phyloP scores from a whole-genome alignment of 75 land plant species.

The Chamaecyparis obtusa region DNA sequence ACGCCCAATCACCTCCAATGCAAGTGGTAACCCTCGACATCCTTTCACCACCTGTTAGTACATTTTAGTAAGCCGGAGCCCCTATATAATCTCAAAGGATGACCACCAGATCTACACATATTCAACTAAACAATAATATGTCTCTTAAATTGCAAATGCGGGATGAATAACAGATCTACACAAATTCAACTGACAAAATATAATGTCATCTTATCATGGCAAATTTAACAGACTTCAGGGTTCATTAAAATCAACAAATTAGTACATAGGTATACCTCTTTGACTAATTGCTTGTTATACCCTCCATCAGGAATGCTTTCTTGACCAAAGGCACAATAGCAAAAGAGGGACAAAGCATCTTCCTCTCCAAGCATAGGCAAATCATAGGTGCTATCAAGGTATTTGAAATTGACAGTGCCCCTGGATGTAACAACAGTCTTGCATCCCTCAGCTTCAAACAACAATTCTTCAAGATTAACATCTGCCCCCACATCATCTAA shows the following conservation, averaged over 20 bases:
- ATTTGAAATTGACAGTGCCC: too few relatives aligned
- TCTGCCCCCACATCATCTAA: neutral
- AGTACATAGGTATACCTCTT: neutral
- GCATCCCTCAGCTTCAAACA: neutral
- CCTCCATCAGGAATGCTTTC: neutral
- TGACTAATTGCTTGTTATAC: too few relatives aligned
- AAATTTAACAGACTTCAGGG: neutral
- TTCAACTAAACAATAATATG: neutral
- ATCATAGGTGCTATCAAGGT: slow-evolving; percentile 16
- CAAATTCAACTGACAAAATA: neutral
- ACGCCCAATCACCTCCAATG: neutral
- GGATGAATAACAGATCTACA: neutral
- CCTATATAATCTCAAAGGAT: neutral
- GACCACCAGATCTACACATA: neutral
- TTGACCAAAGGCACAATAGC: neutral
- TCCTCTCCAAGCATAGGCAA: slow-evolving; percentile 39
- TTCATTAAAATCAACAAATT: neutral
- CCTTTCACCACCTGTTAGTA: neutral
- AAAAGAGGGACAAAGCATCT: slow-evolving; percentile 43
- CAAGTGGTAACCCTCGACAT: neutral
- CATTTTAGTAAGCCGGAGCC: neutral
- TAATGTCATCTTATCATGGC: neutral
- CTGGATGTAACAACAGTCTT: neutral
- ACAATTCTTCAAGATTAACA: neutral
- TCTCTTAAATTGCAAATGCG: neutral